Evolutionary conservation across 768 basidiomycete species (phyloP).

Genomic region (Leccinum barrowsii): DNA sequence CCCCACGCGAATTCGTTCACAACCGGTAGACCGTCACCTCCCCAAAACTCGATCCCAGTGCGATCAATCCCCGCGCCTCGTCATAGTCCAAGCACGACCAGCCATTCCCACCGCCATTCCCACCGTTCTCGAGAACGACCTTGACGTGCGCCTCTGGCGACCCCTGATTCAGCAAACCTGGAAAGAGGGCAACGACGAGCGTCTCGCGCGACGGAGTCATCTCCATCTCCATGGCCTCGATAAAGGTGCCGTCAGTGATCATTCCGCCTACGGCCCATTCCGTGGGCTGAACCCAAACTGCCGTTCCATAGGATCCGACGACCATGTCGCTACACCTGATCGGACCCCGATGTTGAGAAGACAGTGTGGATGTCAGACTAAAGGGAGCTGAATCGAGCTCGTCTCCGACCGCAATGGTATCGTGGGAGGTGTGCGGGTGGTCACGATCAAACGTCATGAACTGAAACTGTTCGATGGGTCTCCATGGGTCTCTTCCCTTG

Average conservation of each 20-base stretch:
- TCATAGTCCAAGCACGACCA: constrained; percentile 66
- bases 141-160: constrained; percentile 24
- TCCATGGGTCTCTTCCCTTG: constrained; percentile 62
- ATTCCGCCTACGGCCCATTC: constrained; percentile 41
- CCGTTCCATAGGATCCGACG: constrained; percentile 54
- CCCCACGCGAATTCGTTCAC: constrained; percentile 6
- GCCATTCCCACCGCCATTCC: background rate
- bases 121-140: constrained; percentile 33
- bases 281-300: constrained; percentile 60
- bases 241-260: constrained; percentile 22
- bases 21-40: constrained; percentile 35
- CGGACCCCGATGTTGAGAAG: constrained; percentile 41
- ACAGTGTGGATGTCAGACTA: constrained; percentile 31
- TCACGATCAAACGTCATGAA: constrained; percentile 41
- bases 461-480: constrained; percentile 44
- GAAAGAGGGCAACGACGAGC: constrained; percentile 49
- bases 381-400: constrained; percentile 49
- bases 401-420: constrained; percentile 14
- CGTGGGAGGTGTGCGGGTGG: background rate
- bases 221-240: constrained; percentile 13
- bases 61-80: constrained; percentile 52
- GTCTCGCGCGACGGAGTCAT: constrained; percentile 31
- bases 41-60: constrained; percentile 49
- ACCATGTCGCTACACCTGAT: constrained; percentile 52
- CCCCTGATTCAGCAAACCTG: constrained; percentile 34